Base-by-base conservation (phyloP, 331 rosid genomes). In the Malus hybrid region DNA sequence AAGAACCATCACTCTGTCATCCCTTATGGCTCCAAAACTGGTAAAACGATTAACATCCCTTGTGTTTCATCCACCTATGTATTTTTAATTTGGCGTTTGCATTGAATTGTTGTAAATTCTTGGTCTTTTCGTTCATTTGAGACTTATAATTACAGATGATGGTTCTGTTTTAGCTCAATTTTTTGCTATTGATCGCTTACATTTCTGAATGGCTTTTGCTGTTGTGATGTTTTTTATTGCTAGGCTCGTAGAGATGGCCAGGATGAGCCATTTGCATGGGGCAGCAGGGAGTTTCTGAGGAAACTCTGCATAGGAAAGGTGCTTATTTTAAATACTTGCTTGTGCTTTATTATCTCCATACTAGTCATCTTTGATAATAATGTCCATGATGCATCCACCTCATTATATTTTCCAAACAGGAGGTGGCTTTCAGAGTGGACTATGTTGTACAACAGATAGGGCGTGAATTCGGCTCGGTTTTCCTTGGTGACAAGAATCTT, bases 181-280 rank as follows among this genome's bases (percentile, higher is more conserved):
- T 6, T 61, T 13, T 15, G 20, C 61, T 16, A 28, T 74, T 28
- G 60, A 44, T 46, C 14, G 61, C 31, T 74, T 48, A 63, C 29
- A 19, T 34, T 80, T 14, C 1, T 39, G 20, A 6, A 9, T 73
- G 56, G 46, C 62, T 32, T 44, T 22, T 46, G 50, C 5, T 70
- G 24, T 52, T 74, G 36, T 5, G 16, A 22, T 62, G 20, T 29
- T 59, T 50, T 50, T 46, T 69, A 27, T 65, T 72, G 60, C 24
- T 79, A 92, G 99, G 99, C 97, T 10, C 89, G 97, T 20, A 85
- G 97, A 80, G 93, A 88, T 60, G 92, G 96, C 31, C 71, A 80
- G 9, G 99, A 94, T 70, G 97, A 94, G 84, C 91, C 97, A 60
- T 94, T 87, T 76, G 99, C 99, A 14, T 94, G 99, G 99, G 92